Percentiles rank a stretch among this genome's conserved stretches.
Evolutionary conservation across 2,329 filamentous ascomycete species (phyloP).

Genomic region (Penicillium frequentans): DNA sequence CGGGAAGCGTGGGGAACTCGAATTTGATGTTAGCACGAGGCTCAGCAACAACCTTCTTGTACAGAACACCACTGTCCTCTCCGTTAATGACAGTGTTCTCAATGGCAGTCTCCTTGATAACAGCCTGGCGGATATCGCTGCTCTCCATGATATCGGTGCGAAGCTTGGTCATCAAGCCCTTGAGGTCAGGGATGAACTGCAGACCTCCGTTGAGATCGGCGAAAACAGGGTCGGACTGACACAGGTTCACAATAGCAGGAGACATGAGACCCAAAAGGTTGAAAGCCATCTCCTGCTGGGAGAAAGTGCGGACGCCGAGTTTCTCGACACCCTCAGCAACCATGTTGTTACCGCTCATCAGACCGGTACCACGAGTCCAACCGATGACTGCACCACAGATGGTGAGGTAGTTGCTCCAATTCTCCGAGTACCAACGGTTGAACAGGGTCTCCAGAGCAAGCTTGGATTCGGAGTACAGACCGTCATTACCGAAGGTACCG

Average conservation of each 20-base stretch:
- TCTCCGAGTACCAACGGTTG: slow-evolving; percentile 97
- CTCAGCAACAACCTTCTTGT: slow-evolving; percentile 91
- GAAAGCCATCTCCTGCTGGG: slow-evolving; percentile 99
- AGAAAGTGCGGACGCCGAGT: slow-evolving; percentile 96
- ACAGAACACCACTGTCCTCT: slow-evolving; percentile 84
- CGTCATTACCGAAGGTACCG: slow-evolving; percentile 96
- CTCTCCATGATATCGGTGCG: slow-evolving; percentile 94
- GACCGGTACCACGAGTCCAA: slow-evolving; percentile 96
- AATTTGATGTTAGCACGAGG: slow-evolving; percentile 98
- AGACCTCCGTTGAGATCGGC: slow-evolving; percentile 96
- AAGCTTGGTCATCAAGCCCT: slow-evolving; percentile 88
- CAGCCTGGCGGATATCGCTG: slow-evolving; percentile 87
- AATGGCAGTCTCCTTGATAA: slow-evolving; percentile 91
- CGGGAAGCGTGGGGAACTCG: slow-evolving; percentile 84
- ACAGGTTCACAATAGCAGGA: slow-evolving; percentile 88
- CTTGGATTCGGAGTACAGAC: slow-evolving; percentile 98
- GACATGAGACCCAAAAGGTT: slow-evolving; percentile 96
- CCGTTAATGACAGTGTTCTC: slow-evolving; percentile 98
- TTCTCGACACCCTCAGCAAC: slow-evolving; percentile 96
- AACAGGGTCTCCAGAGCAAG: slow-evolving; percentile 95
- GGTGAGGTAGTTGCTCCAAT: slow-evolving; percentile 95
- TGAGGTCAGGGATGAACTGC: slow-evolving; percentile 95
- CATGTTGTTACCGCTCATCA: slow-evolving; percentile 98
- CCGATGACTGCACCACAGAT: slow-evolving; percentile 98
- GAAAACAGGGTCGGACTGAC: slow-evolving; percentile 92